Evolutionary conservation across 2,329 filamentous ascomycete genomes (phyloP).

Genomic region (Tetracladium maxilliforme): DNA sequence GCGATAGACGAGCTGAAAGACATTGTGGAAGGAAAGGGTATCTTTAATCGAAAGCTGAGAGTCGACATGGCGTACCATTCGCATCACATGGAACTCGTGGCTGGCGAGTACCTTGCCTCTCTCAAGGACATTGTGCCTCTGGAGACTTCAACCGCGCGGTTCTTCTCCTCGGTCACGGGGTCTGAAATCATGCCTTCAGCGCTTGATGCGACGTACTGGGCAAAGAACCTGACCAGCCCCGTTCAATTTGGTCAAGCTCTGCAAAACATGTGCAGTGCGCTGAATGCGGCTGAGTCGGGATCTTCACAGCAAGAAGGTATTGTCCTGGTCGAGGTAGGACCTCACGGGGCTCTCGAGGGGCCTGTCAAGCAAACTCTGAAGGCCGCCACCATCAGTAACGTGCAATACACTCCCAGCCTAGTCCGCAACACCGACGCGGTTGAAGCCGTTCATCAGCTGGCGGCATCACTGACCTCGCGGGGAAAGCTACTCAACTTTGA

Average conservation of each 20-base stretch:
- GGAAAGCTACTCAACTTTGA: constrained; percentile 27
- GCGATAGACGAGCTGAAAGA: constrained; percentile 12
- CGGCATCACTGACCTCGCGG: constrained; percentile 27
- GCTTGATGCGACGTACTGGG: constrained; percentile 26
- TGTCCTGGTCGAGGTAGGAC: constrained; percentile 5
- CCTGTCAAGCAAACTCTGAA: constrained; percentile 12
- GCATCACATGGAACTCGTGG: constrained; percentile 14
- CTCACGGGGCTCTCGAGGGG: constrained; percentile 2
- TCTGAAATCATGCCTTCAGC: constrained; percentile 7
- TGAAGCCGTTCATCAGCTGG: constrained; percentile 25
- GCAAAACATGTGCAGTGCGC: constrained; percentile 6
- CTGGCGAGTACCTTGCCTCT: constrained; percentile 10
- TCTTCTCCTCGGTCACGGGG: constrained; percentile 11
- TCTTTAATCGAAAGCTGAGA: constrained; percentile 13
- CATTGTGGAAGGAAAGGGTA: constrained; percentile 9
- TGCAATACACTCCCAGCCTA: constrained; percentile 22
- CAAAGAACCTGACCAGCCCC: constrained; percentile 25
- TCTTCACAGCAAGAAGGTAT: constrained; percentile 4
- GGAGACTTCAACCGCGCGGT: constrained; percentile 3
- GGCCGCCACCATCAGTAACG: constrained; percentile 25
- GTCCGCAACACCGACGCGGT: constrained; percentile 34
- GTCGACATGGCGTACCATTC: constrained; percentile 17
- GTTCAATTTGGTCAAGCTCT: constrained; percentile 28
- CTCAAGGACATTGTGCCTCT: constrained; percentile 4
- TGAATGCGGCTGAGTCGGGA: constrained; percentile 3